Evolutionary conservation across 495 filamentous ascomycete species (phyloP), one percentile per base, ranked within the genome.

Genomic region (Endocarpon pusillum): DNA sequence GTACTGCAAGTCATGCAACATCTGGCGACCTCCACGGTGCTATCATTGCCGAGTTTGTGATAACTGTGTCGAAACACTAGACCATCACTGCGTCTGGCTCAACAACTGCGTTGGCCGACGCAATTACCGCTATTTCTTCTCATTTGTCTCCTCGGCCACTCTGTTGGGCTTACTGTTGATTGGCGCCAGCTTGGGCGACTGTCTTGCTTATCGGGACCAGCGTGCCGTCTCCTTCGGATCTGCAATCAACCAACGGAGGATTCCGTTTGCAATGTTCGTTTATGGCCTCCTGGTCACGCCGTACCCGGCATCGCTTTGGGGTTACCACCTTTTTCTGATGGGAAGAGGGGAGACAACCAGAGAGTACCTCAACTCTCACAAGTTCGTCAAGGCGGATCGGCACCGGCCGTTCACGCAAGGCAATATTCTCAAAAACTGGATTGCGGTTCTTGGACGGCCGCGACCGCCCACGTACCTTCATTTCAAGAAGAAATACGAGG

Each of bases 51-150:
- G 91, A 35, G 63, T 93, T 20, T 97, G 89, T 50, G 86, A 97
- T 55, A 92, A 87, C 49, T 97, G 89, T 51, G 71, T 97, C 29
- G 89, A 97, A 51, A 94, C 87, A 0, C 85, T 94, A 43, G 89
- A 97, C 48, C 89, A 97, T 46, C 89, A 97, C 59, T 97, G 89
- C 46, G 84, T 96, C 15, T 97, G 91, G 91, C 72, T 97, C 33
- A 97, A 97, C 57, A 97, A 96, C 52, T 97, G 89, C 54, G 78
- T 97, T 28, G 89, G 89, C 4, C 80, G 91, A 21, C 81, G 89
- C 35, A 97, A 97, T 54, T 97, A 97, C 54, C 84, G 91, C 32
- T 97, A 89, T 46, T 97, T 97, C 54, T 92, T 94, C 46, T 68
- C 77, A 14, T 97, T 94, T 55, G 69, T 96, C 41, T 69, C 64